Percentiles rank a stretch among this genome's conserved stretches.
phyloP scores from a whole-genome alignment of 2,329 filamentous ascomycete genomes.

The Verticillium nonalfalfae region DNA sequence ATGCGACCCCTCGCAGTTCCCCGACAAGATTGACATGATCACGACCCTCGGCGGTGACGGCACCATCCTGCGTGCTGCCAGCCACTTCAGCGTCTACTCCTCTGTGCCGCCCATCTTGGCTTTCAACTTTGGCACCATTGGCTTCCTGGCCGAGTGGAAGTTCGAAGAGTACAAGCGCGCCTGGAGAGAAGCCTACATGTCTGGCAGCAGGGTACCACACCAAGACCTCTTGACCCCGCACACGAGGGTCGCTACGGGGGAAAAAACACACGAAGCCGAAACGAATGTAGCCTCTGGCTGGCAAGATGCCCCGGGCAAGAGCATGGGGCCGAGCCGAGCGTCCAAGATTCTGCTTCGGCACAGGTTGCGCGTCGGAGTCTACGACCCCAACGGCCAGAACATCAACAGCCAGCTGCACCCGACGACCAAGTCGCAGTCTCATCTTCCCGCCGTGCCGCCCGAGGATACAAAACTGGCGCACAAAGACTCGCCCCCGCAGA shows the following conservation, averaged over 20 bases:
- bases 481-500: slow-evolving; percentile 27
- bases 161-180: slow-evolving; percentile 89
- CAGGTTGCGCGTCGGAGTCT: slow-evolving; percentile 79
- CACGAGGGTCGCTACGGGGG: slow-evolving; percentile 26
- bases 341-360: slow-evolving; percentile 83
- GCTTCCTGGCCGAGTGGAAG: slow-evolving; percentile 95
- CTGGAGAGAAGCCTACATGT: slow-evolving; percentile 89
- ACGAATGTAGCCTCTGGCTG: slow-evolving; percentile 40
- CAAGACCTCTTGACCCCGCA: slow-evolving; percentile 34
- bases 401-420: slow-evolving; percentile 46
- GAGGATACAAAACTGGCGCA: slow-evolving; percentile 3
- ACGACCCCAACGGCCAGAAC: slow-evolving; percentile 58
- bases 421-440: slow-evolving; percentile 31
- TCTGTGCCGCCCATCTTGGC: slow-evolving; percentile 86
- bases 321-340: slow-evolving; percentile 66
- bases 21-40: slow-evolving; percentile 79
- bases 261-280: slow-evolving; percentile 15
- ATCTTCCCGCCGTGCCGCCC: slow-evolving; percentile 17
- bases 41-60: slow-evolving; percentile 91
- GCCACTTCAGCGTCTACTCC: slow-evolving; percentile 64
- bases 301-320: slow-evolving; percentile 71
- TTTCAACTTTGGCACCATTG: slow-evolving; percentile 95
- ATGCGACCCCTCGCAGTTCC: slow-evolving; percentile 44
- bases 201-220: slow-evolving; percentile 45
- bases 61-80: slow-evolving; percentile 80